Percentiles rank a stretch among this genome's conserved stretches.
These are phyloP conservation scores for Candida pseudoglaebosa DNA, from an alignment of 805 yeast species.

Conservation along the genomic window DNA sequence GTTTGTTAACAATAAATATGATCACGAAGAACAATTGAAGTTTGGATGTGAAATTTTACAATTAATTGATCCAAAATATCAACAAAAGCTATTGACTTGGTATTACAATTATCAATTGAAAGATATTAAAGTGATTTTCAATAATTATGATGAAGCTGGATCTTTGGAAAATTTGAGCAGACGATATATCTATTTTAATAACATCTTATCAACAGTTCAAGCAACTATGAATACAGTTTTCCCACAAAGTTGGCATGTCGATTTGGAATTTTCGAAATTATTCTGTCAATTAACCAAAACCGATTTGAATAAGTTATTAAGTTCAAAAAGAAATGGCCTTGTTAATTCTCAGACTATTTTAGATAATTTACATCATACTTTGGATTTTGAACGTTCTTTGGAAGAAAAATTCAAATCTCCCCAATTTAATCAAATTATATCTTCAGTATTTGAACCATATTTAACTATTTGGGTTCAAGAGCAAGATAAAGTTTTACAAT, in stretches of 20 bases:
- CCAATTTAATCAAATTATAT: conserved; percentile 46
- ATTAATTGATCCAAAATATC: conserved; percentile 51
- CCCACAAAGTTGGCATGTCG: conserved; percentile 71
- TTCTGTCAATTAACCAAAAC: conserved; percentile 69
- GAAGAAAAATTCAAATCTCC: conserved; percentile 56
- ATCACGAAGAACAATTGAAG: conserved; percentile 26
- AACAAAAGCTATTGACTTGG: conserved; percentile 64
- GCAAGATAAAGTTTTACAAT: conserved; percentile 63
- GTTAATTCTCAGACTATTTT: conserved; percentile 64
- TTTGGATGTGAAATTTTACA: conserved; percentile 77
- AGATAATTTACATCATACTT: conserved; percentile 65
- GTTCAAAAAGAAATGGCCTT: conserved; percentile 14
- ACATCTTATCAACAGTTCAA: conserved; percentile 58
- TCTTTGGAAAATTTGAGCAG: conserved; percentile 82
- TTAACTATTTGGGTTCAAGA: conserved; percentile 80
- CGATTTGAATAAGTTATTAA: conserved; percentile 45
- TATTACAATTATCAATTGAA: conserved; percentile 63
- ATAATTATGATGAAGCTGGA: conserved; percentile 87
- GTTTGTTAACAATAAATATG: conserved; percentile 27
- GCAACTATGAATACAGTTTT: conserved; percentile 51
- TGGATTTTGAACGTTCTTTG: conserved; percentile 78
- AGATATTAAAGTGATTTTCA: conserved; percentile 75
- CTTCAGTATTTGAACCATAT: conserved; percentile 77
- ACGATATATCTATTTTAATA: conserved; percentile 76
- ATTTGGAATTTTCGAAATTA: conserved; percentile 50